These are phyloP conservation scores for Cordyceps farinosa DNA, from an alignment of 2,329 filamentous ascomycete genomes.

Conservation along the genomic window DNA sequence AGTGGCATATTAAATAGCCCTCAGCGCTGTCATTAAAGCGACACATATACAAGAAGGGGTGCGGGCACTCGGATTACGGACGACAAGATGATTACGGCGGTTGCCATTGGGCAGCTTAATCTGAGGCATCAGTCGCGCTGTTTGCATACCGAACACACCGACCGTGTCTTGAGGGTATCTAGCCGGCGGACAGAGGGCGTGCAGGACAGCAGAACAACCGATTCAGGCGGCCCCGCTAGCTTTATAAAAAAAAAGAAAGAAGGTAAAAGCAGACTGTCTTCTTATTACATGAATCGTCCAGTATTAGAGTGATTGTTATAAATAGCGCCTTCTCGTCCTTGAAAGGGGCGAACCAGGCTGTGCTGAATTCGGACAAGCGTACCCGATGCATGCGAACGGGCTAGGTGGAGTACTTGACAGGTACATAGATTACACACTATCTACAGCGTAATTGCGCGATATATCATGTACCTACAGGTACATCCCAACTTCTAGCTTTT, in stretches of 20 bases:
- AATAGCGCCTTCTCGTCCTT: background rate
- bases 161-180: background rate
- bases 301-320: background rate
- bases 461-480: constrained; percentile 3
- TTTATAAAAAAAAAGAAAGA: too few species aligned
- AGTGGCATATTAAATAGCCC: too few species aligned
- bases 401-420: background rate
- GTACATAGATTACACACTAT: background rate
- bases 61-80: too few species aligned
- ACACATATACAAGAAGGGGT: too few species aligned
- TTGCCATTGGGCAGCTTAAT: too few species aligned
- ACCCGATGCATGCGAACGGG: background rate
- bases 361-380: constrained; percentile 15
- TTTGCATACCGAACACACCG: background rate
- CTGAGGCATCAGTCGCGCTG: background rate
- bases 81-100: too few species aligned
- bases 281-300: background rate
- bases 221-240: background rate
- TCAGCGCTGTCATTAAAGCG: too few species aligned
- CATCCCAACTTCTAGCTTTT: background rate
- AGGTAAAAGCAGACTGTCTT: background rate
- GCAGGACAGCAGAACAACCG: background rate
- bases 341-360: background rate
- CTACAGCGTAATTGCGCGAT: background rate
- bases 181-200: background rate